A percentile compares a stretch with the other conserved stretches of the same genome.
These are phyloP conservation scores for Cyberlindnera sargentensis DNA, from an alignment of 805 yeast genomes.

Conservation along the genomic window DNA sequence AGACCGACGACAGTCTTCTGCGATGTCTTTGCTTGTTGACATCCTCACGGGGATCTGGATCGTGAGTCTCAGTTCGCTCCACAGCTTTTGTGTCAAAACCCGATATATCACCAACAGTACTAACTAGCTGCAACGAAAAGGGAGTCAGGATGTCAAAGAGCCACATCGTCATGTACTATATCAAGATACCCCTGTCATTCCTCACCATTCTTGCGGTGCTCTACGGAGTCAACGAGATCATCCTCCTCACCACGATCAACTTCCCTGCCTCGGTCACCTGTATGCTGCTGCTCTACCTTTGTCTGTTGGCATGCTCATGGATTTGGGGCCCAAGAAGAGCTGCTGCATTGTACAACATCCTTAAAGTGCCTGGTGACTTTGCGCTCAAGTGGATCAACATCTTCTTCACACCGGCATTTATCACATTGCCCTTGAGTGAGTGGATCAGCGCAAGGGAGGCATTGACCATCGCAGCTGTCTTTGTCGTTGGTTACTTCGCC, in stretches of 20 bases:
- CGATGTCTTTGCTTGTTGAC: neutral
- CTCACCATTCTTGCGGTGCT: conserved; percentile 14
- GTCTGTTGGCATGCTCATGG: conserved; percentile 33
- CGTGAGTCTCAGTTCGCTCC: neutral
- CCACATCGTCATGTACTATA: conserved; percentile 17
- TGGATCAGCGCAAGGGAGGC: conserved; percentile 63
- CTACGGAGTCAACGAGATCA: conserved; percentile 23
- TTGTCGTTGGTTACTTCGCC: conserved; percentile 54
- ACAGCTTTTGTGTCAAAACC: neutral
- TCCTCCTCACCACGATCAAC: conserved; percentile 28
- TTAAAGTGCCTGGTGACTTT: conserved; percentile 63
- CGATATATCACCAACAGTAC: neutral
- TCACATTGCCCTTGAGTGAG: conserved; percentile 61
- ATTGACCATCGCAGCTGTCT: conserved; percentile 66
- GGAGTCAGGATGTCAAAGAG: conserved; percentile 14
- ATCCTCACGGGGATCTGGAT: neutral
- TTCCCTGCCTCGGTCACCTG: conserved; percentile 70
- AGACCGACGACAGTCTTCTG: neutral
- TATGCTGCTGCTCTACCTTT: conserved; percentile 51
- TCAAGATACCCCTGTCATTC: conserved; percentile 21
- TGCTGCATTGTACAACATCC: conserved; percentile 19
- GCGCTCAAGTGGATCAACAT: conserved; percentile 71
- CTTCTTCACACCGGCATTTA: conserved; percentile 72
- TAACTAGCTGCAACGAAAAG: conserved; percentile 1
- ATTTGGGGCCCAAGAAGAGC: conserved; percentile 31